phyloP scores from a whole-genome alignment of 2,329 filamentous ascomycete genomes.

The Xylariaceae sp. region DNA sequence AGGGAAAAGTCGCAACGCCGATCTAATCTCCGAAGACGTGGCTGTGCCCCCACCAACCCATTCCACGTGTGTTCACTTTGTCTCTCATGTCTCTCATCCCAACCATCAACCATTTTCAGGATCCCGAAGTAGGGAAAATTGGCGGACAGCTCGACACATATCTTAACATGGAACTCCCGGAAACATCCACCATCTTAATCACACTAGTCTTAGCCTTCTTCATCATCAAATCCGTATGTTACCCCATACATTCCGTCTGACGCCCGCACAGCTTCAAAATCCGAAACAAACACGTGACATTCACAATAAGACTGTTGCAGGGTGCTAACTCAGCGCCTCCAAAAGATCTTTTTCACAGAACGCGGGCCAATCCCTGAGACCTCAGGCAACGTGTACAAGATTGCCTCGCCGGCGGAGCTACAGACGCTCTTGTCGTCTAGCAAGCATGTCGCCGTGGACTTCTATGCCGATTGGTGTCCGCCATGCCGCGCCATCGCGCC shows the following conservation, averaged over 20 bases:
- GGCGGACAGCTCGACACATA: no score
- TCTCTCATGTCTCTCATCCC: no score
- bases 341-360: slow-evolving; percentile 20
- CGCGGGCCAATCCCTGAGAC: slow-evolving; percentile 38
- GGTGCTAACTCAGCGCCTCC: no score
- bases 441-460: slow-evolving; percentile 45
- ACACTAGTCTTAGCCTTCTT: no score
- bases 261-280: neutral
- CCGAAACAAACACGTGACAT: neutral
- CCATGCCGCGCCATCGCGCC: slow-evolving; percentile 48
- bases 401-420: slow-evolving; percentile 26
- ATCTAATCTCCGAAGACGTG: no score
- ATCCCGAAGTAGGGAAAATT: no score
- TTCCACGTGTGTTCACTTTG: no score
- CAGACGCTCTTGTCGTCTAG: slow-evolving; percentile 35
- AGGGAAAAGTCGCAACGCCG: no score
- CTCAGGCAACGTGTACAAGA: slow-evolving; percentile 36
- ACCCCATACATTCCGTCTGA: neutral
- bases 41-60: no score
- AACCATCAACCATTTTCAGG: no score
- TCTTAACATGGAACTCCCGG: no score
- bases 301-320: neutral
- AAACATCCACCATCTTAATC: no score
- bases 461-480: slow-evolving; percentile 49
- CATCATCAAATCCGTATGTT: slow-evolving; percentile 4